Percentiles rank a stretch among this genome's conserved stretches.
These are phyloP conservation scores for Uromyces viciae-fabae DNA, from an alignment of 1,284 basidiomycete genomes.

Conservation along the genomic window DNA sequence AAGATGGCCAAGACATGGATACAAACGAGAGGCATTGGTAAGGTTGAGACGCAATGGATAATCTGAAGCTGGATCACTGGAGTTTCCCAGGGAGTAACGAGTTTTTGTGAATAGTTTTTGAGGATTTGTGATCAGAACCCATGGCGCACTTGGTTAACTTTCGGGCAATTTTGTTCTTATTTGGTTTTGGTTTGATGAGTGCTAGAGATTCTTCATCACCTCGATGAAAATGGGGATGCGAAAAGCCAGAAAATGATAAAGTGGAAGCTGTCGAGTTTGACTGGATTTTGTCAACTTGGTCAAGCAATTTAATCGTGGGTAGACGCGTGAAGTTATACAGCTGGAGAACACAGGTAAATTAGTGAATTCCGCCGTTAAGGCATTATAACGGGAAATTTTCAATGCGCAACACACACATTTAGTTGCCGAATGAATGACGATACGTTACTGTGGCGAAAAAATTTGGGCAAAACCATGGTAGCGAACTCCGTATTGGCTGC, in stretches of 20 bases:
- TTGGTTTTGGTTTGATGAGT: slow-evolving; percentile 41
- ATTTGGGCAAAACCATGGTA: slow-evolving; percentile 79
- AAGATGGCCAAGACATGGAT: not conserved
- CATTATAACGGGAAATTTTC: not conserved
- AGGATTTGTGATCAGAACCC: not conserved
- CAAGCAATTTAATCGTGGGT: slow-evolving; percentile 38
- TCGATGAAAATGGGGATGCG: slow-evolving; percentile 37
- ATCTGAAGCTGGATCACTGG: no score
- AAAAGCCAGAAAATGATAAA: slow-evolving; percentile 35
- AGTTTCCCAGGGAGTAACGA: not conserved
- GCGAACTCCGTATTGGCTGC: slow-evolving; percentile 61
- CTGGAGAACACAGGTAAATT: not conserved
- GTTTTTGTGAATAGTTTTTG: slow-evolving; percentile 3
- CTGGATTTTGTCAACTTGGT: slow-evolving; percentile 29
- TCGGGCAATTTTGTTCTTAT: slow-evolving; percentile 33
- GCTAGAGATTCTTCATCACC: slow-evolving; percentile 15
- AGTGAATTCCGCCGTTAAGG: not conserved
- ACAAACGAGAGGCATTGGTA: not conserved
- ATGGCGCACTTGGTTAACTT: slow-evolving; percentile 26
- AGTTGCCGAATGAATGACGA: slow-evolving; percentile 90
- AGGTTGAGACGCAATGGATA: not conserved
- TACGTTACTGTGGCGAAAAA: slow-evolving; percentile 96
- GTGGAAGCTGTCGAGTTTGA: slow-evolving; percentile 32
- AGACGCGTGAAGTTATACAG: slow-evolving; percentile 44
- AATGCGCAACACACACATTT: slow-evolving; percentile 58